A percentile compares a stretch with the other conserved stretches of the same genome.
These are phyloP conservation scores for Saturnispora saitoi DNA, from an alignment of 805 yeast species.

Conservation along the genomic window DNA sequence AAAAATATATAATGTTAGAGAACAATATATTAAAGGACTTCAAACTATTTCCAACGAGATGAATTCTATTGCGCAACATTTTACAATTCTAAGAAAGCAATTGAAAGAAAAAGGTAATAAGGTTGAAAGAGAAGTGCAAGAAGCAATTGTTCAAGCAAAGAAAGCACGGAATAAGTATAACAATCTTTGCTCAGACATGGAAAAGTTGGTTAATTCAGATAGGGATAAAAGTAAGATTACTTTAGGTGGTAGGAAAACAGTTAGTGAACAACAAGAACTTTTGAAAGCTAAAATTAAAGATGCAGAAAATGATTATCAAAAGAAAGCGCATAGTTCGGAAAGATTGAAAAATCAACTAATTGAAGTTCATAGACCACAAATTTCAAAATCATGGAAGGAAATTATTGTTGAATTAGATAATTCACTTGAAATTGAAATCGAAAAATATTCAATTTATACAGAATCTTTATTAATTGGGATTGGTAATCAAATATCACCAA, in stretches of 20 bases:
- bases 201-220: slow-evolving; percentile 65
- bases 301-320: slow-evolving; percentile 83
- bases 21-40: slow-evolving; percentile 69
- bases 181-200: slow-evolving; percentile 78
- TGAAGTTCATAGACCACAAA: slow-evolving; percentile 67
- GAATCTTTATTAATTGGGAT: slow-evolving; percentile 78
- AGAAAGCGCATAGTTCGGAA: slow-evolving; percentile 64
- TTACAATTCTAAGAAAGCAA: slow-evolving; percentile 63
- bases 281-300: slow-evolving; percentile 66
- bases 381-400: slow-evolving; percentile 62
- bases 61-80: slow-evolving; percentile 56
- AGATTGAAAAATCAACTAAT: slow-evolving; percentile 66
- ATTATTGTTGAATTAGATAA: slow-evolving; percentile 80
- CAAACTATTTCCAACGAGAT: slow-evolving; percentile 83
- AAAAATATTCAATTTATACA: slow-evolving; percentile 78
- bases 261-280: slow-evolving; percentile 88
- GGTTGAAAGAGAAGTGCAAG: slow-evolving; percentile 76
- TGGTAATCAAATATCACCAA: slow-evolving; percentile 76
- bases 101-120: slow-evolving; percentile 76
- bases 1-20: slow-evolving; percentile 54
- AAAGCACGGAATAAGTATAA: slow-evolving; percentile 77
- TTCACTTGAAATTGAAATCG: slow-evolving; percentile 81
- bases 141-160: slow-evolving; percentile 75
- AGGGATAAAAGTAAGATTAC: slow-evolving; percentile 79
- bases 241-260: slow-evolving; percentile 68